These are phyloP conservation scores for Hypoxylon sp. DNA, from an alignment of 2,329 filamentous ascomycete species.

Conservation along the genomic window DNA sequence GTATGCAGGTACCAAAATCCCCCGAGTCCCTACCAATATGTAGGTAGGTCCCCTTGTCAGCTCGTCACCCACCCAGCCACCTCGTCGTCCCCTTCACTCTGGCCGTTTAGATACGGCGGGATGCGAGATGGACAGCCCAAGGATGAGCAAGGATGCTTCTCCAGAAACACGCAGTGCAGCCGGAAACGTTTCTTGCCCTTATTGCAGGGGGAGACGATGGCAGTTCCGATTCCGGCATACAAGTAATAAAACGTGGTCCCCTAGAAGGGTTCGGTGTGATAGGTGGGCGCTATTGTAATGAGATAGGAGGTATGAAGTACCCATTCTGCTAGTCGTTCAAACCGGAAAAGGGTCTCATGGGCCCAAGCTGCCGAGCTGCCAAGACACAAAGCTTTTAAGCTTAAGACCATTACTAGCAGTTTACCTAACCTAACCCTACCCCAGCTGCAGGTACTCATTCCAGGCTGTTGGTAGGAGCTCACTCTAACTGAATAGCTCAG, in stretches of 20 bases:
- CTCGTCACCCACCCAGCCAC: too few species aligned
- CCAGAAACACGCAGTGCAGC: conserved; percentile 16
- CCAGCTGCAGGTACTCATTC: too few species aligned
- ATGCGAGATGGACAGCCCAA: conserved; percentile 24
- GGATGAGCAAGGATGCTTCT: conserved; percentile 16
- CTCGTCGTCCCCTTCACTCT: too few species aligned
- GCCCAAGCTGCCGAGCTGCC: conserved; percentile 1
- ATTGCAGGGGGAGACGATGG: too few species aligned
- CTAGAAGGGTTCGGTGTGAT: conserved; percentile 11
- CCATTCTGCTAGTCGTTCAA: conserved; percentile 19
- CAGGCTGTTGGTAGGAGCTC: too few species aligned
- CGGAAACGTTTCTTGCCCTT: conserved; percentile 23
- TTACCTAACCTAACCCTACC: too few species aligned
- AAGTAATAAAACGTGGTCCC: conserved; percentile 28
- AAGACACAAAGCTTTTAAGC: conserved; percentile 16
- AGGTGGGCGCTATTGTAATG: too few species aligned
- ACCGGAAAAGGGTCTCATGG: conserved; percentile 11
- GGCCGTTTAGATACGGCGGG: too few species aligned
- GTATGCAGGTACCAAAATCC: conserved; percentile 31
- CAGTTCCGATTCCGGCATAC: conserved; percentile 27
- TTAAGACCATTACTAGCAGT: conserved; percentile 20
- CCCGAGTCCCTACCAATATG: too few species aligned
- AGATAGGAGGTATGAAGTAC: conserved; percentile 21
- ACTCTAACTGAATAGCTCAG: too few species aligned
- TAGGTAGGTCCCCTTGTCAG: too few species aligned